Evolutionary conservation across 202 grass and related monocot species (phyloP), one percentile per base, ranked within the genome.

Genomic region (Schoenoplectus tabernaemontani): DNA sequence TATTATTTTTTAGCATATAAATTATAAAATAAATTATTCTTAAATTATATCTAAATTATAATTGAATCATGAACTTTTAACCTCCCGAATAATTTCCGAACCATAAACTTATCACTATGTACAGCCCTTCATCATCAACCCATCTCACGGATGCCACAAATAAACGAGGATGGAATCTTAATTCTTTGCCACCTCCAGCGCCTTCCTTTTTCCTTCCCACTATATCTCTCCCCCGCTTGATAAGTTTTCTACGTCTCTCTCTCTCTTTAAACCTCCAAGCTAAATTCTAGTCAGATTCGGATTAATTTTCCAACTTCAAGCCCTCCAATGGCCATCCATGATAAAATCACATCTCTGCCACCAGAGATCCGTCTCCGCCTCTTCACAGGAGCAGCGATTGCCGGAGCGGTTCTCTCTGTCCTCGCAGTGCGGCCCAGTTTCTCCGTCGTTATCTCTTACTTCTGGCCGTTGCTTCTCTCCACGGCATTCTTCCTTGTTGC

Each of bases 401-500:
- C 87, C 0, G 83, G 79, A 59, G 51, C 87, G 16, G 73, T 81
- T 66, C 63, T 92, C 80, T 88, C 87, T 44, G 17, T 92, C 80
- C 81, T 89, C 60, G 83, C 65, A 71, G n/a, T 92, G 66, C 84
- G 87, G 38, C 87, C 87, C 46, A 82, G 82, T 51, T 84, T 93
- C 64, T 10, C 87, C 48, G 66, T 71, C 86, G 85, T 97, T 39
- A 79, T 93, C 4, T 53, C 84, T 60, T 97, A 93, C 85, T 93
- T 93, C 87, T 90, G 91, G 89, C 95, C 89, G 38, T 84, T 97
- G 62, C 87, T 97, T 65, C 69, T 92, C 86, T 97, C 91, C 82
- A 97, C 91, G n/a, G 86, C 57, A 22, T 87, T 90, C 84, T 85
- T 94, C 61, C 89, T 97, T 56, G 59, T 91, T 59, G 86, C 89